Base-by-base conservation (phyloP, 2,329 filamentous ascomycete genomes). In the Pestalotiopsis sp. region DNA sequence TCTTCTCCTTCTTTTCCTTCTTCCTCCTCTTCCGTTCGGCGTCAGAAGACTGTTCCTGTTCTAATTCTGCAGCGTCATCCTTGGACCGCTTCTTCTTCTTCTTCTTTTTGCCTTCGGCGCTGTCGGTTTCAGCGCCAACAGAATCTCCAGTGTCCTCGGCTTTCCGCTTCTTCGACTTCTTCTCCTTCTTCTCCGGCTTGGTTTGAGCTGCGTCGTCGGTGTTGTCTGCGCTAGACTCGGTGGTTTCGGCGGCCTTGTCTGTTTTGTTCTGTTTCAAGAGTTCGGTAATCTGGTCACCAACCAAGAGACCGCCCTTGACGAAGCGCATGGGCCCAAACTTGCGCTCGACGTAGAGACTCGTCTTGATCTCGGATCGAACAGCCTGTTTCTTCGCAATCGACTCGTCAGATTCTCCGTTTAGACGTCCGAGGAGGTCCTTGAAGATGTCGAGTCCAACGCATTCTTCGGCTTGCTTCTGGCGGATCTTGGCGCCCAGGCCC, bases 401-500 rank as follows among this genome's bases (percentile, higher is more conserved):
- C n/a, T 84, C 88, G 63, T 95, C 91, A 25, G 88, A 90, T 79
- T 94, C 96, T 64, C 95, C 96, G 79, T 99, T 99, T 68, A 99
- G 82, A 66, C 96, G 87, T 25, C 95, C 95, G 23, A 99, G 84
- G 4, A 99, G 83, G 71, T 93, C 93, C 76, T 95, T 93, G 74
- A 98, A 94, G 20, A 91, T 92, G 77, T 95, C 93, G 49, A 98
- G 86, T 0, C 95, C 96, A 25, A 95, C 97, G 71, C 94, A 89
- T 76, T 93, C 89, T 72, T 94, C 91, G 72, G 91, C 90, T 74
- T 89, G 90, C 67, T 91, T 91, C 71, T 89, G 86, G 49, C 72
- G 73, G 64, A 74, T 69, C 79, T 92, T 92, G 72, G 95, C 96
- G 38, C 96, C 96, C 58, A 99, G 84, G 2, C 96, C 96, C 58